A percentile compares a stretch with the other conserved stretches of the same genome.
Evolutionary conservation across 306 rosid species (phyloP).

Genomic region (Castanea mollissima): DNA sequence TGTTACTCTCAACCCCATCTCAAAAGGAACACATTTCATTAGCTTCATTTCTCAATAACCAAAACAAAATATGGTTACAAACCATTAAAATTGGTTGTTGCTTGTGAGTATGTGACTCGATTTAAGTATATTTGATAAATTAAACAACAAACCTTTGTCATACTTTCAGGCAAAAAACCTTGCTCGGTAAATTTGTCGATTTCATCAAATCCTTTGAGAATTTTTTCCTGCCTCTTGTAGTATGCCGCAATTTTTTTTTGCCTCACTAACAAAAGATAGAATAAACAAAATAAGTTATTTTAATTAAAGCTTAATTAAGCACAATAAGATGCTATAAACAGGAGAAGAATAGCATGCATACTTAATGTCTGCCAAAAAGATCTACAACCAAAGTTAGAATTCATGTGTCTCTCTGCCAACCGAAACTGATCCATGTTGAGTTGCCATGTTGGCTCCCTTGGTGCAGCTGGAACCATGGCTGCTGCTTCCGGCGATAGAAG

Average conservation of each 20-base stretch:
- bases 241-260: slow-evolving; percentile 62
- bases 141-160: slow-evolving; percentile 46
- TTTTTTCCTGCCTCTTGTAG: slow-evolving; percentile 68
- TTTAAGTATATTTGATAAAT: too few species aligned
- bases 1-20: too few species aligned
- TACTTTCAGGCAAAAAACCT: slow-evolving; percentile 52
- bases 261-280: slow-evolving; percentile 39
- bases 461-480: slow-evolving; percentile 32
- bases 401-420: slow-evolving; percentile 48
- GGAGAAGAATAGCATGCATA: not conserved
- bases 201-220: slow-evolving; percentile 75
- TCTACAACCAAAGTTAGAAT: slow-evolving; percentile 53
- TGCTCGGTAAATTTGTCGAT: slow-evolving; percentile 63
- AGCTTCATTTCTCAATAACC: too few species aligned
- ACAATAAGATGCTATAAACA: not conserved
- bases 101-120: too few species aligned
- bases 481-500: slow-evolving; percentile 64
- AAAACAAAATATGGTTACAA: too few species aligned
- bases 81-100: too few species aligned
- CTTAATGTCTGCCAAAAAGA: slow-evolving; percentile 49
- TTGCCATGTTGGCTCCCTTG: slow-evolving; percentile 75
- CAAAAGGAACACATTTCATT: too few species aligned
- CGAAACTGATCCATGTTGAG: slow-evolving; percentile 63
- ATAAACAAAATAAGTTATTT: slow-evolving; percentile 1
- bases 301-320: not conserved